Percentiles rank a stretch among this genome's conserved stretches.
These are phyloP conservation scores for Monosporascus sp. DNA, from an alignment of 2,329 filamentous ascomycete species.

Conservation along the genomic window DNA sequence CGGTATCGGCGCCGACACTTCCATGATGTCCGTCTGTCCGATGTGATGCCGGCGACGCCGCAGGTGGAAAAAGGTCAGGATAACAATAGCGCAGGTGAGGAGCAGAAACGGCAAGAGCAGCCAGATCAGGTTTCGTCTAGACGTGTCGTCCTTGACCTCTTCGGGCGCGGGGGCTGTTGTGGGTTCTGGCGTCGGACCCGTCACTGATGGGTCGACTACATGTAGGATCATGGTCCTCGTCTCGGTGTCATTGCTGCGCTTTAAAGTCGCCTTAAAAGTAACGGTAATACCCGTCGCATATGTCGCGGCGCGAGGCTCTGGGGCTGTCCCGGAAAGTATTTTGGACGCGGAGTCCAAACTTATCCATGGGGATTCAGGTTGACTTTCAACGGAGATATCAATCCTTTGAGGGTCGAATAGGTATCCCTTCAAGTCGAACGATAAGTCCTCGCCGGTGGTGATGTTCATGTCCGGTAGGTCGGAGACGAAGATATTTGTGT, in stretches of 20 bases:
- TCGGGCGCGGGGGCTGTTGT: slow-evolving; percentile 8
- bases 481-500: slow-evolving; percentile 19
- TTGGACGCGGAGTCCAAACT: slow-evolving; percentile 21
- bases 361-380: slow-evolving; percentile 26
- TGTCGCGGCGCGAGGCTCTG: slow-evolving; percentile 6
- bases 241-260: slow-evolving; percentile 15
- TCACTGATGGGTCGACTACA: slow-evolving; percentile 8
- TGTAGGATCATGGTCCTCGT: slow-evolving; percentile 18
- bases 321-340: slow-evolving; percentile 21
- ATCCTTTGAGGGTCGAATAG: slow-evolving; percentile 20
- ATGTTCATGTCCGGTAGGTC: slow-evolving; percentile 24
- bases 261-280: slow-evolving; percentile 19
- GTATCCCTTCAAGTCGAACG: slow-evolving; percentile 26
- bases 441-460: slow-evolving; percentile 21
- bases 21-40: slow-evolving; percentile 10
- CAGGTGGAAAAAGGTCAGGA: slow-evolving; percentile 17
- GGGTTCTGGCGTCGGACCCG: slow-evolving; percentile 1
- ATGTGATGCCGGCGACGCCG: slow-evolving; percentile 17
- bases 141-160: slow-evolving; percentile 5
- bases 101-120: slow-evolving; percentile 22
- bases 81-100: slow-evolving; percentile 13
- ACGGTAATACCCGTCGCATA: slow-evolving; percentile 10
- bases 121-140: slow-evolving; percentile 20
- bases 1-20: slow-evolving; percentile 26
- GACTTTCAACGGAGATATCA: slow-evolving; percentile 15